Evolutionary conservation across 176 grass and related monocot species (phyloP).

Genomic region (Avena insularis): DNA sequence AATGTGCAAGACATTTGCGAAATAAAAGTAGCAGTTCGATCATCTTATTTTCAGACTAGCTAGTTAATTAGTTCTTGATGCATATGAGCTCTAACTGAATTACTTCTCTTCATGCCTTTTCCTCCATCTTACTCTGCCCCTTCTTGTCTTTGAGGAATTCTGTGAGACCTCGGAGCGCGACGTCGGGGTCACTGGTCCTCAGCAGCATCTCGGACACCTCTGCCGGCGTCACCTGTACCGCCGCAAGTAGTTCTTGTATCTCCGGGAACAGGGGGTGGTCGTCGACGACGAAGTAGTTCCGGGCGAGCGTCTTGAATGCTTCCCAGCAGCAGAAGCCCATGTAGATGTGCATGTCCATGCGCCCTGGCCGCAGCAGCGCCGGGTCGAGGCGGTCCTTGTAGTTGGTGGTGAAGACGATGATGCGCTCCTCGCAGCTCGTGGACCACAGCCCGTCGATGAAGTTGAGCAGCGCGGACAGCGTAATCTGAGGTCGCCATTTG

Average conservation of each 20-base stretch:
- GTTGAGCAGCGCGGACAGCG: conserved; percentile 51
- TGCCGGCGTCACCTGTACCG: conserved; percentile 36
- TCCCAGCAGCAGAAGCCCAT: conserved; percentile 55
- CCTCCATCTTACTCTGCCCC: not conserved
- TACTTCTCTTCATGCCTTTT: not conserved
- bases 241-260: conserved; percentile 8
- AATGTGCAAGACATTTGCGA: not conserved
- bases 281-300: conserved; percentile 43
- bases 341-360: conserved; percentile 30
- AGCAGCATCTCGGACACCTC: conserved; percentile 50
- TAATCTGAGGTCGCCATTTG: too few relatives aligned
- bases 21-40: not conserved
- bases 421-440: conserved; percentile 64
- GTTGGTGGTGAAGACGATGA: conserved; percentile 92
- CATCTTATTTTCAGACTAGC: not conserved
- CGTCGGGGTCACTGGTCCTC: not conserved
- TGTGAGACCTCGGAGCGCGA: not conserved
- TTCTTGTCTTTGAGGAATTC: conserved; percentile 10
- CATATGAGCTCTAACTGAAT: not conserved
- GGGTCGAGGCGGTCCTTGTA: conserved; percentile 75
- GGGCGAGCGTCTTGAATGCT: conserved; percentile 46
- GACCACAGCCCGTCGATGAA: conserved; percentile 55
- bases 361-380: conserved; percentile 67
- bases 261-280: conserved; percentile 41
- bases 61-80: not conserved